Evolutionary conservation across 1,284 basidiomycete genomes (phyloP).

Genomic region (Ceratobasidium sp.): DNA sequence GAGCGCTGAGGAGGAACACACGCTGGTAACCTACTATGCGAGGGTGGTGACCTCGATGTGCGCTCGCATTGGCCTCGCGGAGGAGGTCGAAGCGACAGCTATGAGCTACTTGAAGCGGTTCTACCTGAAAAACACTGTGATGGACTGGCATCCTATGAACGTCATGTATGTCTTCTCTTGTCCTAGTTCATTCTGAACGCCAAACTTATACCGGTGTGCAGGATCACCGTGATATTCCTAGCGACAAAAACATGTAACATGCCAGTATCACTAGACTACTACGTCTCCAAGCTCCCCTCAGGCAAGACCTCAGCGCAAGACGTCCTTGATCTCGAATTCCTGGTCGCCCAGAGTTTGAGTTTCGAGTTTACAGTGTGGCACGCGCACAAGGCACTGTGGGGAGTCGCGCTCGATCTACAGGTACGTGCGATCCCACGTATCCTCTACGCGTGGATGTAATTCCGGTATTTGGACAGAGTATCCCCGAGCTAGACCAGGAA

Average conservation of each 20-base stretch:
- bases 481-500: conserved; percentile 61
- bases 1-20: conserved; percentile 82
- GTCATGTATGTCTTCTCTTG: conserved; percentile 78
- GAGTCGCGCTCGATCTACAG: conserved; percentile 91
- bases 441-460: conserved; percentile 19
- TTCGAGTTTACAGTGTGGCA: conserved; percentile 97
- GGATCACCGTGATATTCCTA: conserved; percentile 94
- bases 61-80: conserved; percentile 85
- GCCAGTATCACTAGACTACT: conserved; percentile 85
- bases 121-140: conserved; percentile 96
- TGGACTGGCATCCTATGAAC: conserved; percentile 99
- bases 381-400: conserved; percentile 88
- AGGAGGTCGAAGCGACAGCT: conserved; percentile 93
- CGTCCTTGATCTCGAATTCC: conserved; percentile 93
- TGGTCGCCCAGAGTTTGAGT: conserved; percentile 89
- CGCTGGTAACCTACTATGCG: conserved; percentile 90
- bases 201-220: conserved; percentile 53
- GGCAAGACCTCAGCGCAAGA: conserved; percentile 76
- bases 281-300: conserved; percentile 77
- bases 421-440: conserved; percentile 59
- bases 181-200: conserved; percentile 3
- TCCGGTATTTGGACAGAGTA: conserved; percentile 57
- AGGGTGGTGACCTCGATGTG: conserved; percentile 88
- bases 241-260: conserved; percentile 97
- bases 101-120: conserved; percentile 94